These are phyloP conservation scores for Nitzschia palea DNA, from an alignment of 108 stramenopile species.

Conservation along the genomic window DNA sequence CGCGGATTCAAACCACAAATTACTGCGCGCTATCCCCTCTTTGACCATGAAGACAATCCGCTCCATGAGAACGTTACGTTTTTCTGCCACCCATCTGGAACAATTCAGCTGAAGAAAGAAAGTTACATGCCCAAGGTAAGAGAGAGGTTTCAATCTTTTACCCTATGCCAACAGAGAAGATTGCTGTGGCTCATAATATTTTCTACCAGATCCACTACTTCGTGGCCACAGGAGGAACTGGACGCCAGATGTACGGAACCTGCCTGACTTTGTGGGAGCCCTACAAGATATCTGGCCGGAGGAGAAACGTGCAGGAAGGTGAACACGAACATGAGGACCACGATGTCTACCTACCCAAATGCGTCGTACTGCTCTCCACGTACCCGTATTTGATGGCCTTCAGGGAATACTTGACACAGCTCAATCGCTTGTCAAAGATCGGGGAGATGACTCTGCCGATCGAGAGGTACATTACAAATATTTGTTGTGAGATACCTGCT, in stretches of 20 bases:
- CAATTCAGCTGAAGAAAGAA: constrained; percentile 49
- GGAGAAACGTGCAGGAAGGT: constrained; percentile 16
- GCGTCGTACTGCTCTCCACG: constrained; percentile 86
- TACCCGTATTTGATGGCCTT: constrained; percentile 91
- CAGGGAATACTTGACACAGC: constrained; percentile 83
- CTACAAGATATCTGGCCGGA: constrained; percentile 28
- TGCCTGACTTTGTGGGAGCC: constrained; percentile 77
- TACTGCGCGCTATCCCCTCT: constrained; percentile 70
- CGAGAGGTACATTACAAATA: constrained; percentile 93
- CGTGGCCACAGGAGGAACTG: constrained; percentile 75
- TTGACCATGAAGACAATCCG: constrained; percentile 78
- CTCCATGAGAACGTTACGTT: constrained; percentile 64
- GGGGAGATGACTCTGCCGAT: constrained; percentile 85
- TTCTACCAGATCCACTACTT: constrained; percentile 66
- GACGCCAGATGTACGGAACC: constrained; percentile 76
- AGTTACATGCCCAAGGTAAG: constrained; percentile 72
- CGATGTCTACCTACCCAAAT: constrained; percentile 82
- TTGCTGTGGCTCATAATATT: not conserved
- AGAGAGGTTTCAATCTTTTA: too few species aligned
- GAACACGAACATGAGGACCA: constrained; percentile 23
- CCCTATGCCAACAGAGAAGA: too few species aligned
- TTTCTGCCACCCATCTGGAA: constrained; percentile 74
- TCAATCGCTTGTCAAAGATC: constrained; percentile 82
- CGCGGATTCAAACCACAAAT: constrained; percentile 60
- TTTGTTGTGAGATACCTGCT: constrained; percentile 91